Base-by-base conservation (phyloP, 371 early-diverging fungal species). In the Dichotomocladium elegans region DNA sequence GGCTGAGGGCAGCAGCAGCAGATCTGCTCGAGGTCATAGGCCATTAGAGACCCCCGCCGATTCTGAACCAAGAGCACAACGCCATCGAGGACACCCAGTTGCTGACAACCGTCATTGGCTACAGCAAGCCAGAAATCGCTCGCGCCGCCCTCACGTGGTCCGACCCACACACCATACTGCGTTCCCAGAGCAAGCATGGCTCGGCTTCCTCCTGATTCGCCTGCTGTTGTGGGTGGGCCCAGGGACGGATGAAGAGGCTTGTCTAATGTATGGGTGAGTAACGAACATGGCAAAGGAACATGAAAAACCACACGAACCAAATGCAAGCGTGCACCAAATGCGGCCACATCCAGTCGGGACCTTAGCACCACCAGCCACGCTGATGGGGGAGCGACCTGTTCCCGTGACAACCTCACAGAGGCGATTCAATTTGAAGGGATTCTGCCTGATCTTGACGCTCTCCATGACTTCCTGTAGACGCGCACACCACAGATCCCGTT, bases 161-260 rank as follows among this genome's bases (percentile, higher is more conserved):
- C 64, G 3, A 66, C 44, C 64, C 62, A 72, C 10, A 72, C 17
- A 2, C 72, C 69, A 26, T 35, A 29, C 30, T 58, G 63, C 0
- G 69, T 65, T 1, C 72, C 60, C 24, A 60, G 26, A 9, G 57
- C 60, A 17, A 61, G 51, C 53, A 51, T 53, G 27, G 50, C 30
- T 35, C 24, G 34, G 2, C 49, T 35, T 12, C 21, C 25, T n/a
- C 14, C n/a, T n/a, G n/a, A n/a, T n/a, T n/a, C n/a, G n/a, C n/a
- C n/a, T n/a, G n/a, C n/a, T n/a, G n/a, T n/a, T n/a, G n/a, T n/a
- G n/a, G n/a, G n/a, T n/a, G n/a, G n/a, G n/a, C n/a, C n/a, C n/a
- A n/a, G n/a, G n/a, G n/a, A n/a, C n/a, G n/a, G n/a, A n/a, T n/a
- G n/a, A n/a, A n/a, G n/a, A n/a, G n/a, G n/a, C n/a, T n/a, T n/a